A percentile compares a stretch with the other conserved stretches of the same genome.
phyloP scores from a whole-genome alignment of 116 monocot genomes.

The Thalassia testudinum region DNA sequence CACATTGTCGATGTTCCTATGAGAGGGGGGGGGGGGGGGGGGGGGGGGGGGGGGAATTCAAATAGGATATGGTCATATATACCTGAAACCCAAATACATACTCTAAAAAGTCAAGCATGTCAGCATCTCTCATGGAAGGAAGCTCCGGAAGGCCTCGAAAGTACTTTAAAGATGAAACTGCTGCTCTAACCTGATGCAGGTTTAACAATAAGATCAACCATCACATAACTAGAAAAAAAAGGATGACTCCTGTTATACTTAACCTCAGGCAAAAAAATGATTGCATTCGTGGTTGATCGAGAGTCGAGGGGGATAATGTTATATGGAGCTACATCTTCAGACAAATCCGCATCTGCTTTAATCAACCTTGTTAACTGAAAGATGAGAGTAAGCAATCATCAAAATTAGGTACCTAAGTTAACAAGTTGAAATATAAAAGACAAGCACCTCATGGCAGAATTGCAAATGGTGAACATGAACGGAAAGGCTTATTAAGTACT shows the following conservation, averaged over 20 bases:
- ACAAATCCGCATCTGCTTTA: conserved; percentile 86
- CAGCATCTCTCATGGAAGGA: conserved; percentile 43
- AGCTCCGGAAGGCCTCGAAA: conserved; percentile 55
- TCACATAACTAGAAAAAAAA: not conserved
- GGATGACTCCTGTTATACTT: not conserved
- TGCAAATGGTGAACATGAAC: not conserved
- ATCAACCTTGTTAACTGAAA: conserved; percentile 72
- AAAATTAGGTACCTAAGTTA: not conserved
- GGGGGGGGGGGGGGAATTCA: too few relatives aligned
- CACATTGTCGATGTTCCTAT: too few relatives aligned
- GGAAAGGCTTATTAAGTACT: not conserved
- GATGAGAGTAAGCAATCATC: not conserved
- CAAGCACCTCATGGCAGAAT: not conserved
- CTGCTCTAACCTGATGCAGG: conserved; percentile 54
- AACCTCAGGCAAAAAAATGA: conserved; percentile 61
- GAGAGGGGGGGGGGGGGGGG: too few relatives aligned
- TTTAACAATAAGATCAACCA: not conserved
- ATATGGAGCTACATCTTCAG: conserved; percentile 74
- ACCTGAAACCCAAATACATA: conserved; percentile 98
- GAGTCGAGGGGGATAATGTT: conserved; percentile 76
- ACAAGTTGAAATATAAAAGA: too few relatives aligned
- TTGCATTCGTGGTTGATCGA: conserved; percentile 60
- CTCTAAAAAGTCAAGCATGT: conserved; percentile 85
- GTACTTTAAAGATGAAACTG: conserved; percentile 59
- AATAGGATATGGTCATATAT: not conserved